Evolutionary conservation across 768 basidiomycete genomes (phyloP), one percentile per base, ranked within the genome.

Genomic region (Lactarius hatsudake): DNA sequence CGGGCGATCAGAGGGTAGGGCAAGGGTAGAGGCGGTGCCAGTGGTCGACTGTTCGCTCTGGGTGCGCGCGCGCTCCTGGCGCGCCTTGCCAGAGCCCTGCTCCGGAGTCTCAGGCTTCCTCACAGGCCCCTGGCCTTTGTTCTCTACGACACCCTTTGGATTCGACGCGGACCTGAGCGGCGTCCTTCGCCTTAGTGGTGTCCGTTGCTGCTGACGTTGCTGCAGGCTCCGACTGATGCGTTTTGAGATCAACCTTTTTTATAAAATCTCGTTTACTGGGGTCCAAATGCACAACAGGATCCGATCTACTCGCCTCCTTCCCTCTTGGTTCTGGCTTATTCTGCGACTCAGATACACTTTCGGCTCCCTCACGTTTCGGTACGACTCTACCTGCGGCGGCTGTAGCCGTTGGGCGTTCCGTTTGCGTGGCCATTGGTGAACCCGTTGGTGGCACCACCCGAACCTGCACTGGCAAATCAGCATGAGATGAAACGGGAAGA

Each of bases 291-390:
- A 68, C 48, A 64, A 68, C 67, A 68, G 26, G 42, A 68, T 68
- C 67, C 67, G 59, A 59, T 63, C 62, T 56, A 68, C 67, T 68
- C 67, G 67, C 67, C 67, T 68, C 67, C 10, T 64, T 61, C 62
- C 59, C 67, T 61, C 32, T 63, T 53, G 61, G 30, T 34, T 63
- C 62, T 20, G 20, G 32, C 20, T 32, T 34, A 54, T 38, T 60
- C 34, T 32, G 36, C 26, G 45, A 17, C 17, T 18, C 59, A 34
- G 59, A 42, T n/a, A 17, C 45, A 15, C 17, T 57, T 32, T 28
- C 30, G 18, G 28, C 30, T 20, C 67, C 61, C 26, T 65, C 64
- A 43, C 23, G 64, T 42, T 23, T 38, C 43, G 26, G 34, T 20
- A 17, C 63, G 51, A 34, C 43, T 32, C 65, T 56, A 61, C 51